Evolutionary conservation across 805 yeast genomes (phyloP), one percentile per base, ranked within the genome.

Genomic region (Saturnispora ahearnii): DNA sequence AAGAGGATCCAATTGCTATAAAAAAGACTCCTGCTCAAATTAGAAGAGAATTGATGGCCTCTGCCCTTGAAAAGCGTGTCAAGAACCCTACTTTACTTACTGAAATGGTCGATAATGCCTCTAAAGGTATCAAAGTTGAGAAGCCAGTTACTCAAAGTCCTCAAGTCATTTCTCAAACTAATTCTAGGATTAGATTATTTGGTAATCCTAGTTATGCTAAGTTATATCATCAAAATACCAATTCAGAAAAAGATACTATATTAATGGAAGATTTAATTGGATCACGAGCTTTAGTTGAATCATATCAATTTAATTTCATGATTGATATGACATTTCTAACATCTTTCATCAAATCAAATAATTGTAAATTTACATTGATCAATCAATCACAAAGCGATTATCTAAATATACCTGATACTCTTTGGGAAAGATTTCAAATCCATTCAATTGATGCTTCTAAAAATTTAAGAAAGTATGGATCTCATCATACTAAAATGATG

Each of bases 401-500:
- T 67, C 10, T 68, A 53, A 53, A 55, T 61, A 29, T 73, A 50
- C 56, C 75, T 65, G 61, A 57, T 36, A 37, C 49, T n/a, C 45
- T 50, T 9, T 49, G 53, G 55, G 50, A 51, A 32, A 48, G 41
- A 18, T 62, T 46, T 30, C 57, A 55, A 5, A 53, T 66, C 7
- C 44, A 50, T 3, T 55, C 60, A 10, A 49, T 70, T 7, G 63
- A 64, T 40, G 68, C 74, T 1, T 50, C 61, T 9, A 48, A 49
- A 21, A 53, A 51, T 13, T 46, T 62, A 10, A 53, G 56, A 0
- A 71, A 65, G 18, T 75, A 54, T 56, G 64, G 77, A 0, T 68
- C 74, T 3, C 89, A 84, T 61, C 91, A 84, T 60, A 73, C 87
- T 1, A 84, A 84, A 59, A 65, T 83, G 74, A 78, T 83, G 71